These are phyloP conservation scores for Chytridium lagenaria DNA, from an alignment of 371 early-diverging fungal genomes.

Conservation along the genomic window DNA sequence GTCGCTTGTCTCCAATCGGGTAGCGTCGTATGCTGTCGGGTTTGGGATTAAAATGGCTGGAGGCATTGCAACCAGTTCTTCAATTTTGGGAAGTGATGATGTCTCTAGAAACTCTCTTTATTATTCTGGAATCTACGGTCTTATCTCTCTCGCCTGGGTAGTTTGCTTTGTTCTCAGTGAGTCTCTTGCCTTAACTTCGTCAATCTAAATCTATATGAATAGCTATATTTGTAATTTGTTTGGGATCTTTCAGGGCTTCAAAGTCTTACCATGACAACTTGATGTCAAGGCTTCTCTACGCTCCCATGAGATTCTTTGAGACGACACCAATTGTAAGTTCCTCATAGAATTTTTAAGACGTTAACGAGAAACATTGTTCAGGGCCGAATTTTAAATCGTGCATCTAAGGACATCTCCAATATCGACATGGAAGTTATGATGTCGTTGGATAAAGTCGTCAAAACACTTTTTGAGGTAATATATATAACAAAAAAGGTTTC, in stretches of 20 bases:
- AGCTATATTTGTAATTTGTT: background rate
- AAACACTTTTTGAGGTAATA: constrained; percentile 21
- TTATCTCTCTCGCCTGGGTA: background rate
- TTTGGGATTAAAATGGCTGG: background rate
- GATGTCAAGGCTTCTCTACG: constrained; percentile 40
- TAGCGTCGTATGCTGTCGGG: background rate
- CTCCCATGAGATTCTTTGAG: constrained; percentile 74
- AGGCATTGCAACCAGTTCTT: too few species aligned
- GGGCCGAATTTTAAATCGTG: constrained; percentile 79
- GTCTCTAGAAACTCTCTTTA: too few species aligned
- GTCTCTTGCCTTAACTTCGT: background rate
- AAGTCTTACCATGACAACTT: constrained; percentile 38
- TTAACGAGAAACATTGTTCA: constrained; percentile 61
- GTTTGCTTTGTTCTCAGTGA: background rate
- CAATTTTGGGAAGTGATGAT: too few species aligned
- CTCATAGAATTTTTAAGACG: constrained; percentile 30
- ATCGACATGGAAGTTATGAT: constrained; percentile 29
- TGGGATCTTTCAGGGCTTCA: constrained; percentile 40
- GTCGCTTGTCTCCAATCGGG: background rate
- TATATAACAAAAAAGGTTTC: background rate
- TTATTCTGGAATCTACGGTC: background rate
- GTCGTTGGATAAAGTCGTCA: constrained; percentile 15
- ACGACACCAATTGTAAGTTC: constrained; percentile 65
- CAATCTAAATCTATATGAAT: background rate
- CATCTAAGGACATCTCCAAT: constrained; percentile 52